A percentile compares a stretch with the other conserved stretches of the same genome.
Evolutionary conservation across 148 eudicot species (phyloP).

Genomic region (Agrostemma githago): DNA sequence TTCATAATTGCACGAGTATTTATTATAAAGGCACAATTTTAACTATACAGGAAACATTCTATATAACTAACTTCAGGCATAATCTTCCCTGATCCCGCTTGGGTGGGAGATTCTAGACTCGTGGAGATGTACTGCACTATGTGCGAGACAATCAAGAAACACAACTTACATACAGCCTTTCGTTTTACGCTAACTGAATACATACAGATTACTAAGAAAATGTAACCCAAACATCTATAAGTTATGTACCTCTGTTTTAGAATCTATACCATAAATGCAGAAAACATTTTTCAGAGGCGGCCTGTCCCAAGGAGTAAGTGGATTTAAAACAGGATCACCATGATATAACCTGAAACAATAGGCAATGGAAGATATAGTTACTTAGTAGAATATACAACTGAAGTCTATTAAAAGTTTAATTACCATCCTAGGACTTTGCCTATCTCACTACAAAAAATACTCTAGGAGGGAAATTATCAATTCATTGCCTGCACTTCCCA

Average conservation of each 20-base stretch:
- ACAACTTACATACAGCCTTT: not conserved
- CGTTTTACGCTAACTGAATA: not conserved
- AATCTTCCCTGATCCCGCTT: not conserved
- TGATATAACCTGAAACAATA: slow-evolving; percentile 68
- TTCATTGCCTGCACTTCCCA: not conserved
- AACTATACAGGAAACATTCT: not conserved
- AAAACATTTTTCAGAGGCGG: slow-evolving; percentile 93
- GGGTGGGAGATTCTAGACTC: not conserved
- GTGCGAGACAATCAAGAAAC: not conserved
- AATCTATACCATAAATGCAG: slow-evolving; percentile 90
- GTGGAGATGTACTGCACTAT: not conserved
- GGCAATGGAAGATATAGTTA: not conserved
- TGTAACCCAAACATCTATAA: not conserved
- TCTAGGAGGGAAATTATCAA: not conserved
- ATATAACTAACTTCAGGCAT: not conserved
- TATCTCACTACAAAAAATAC: not conserved
- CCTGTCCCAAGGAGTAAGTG: slow-evolving; percentile 93
- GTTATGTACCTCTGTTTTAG: slow-evolving; percentile 78
- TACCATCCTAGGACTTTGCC: not conserved
- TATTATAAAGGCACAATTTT: not conserved
- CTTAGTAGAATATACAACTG: not conserved
- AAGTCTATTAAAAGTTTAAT: not conserved
- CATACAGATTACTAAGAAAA: not conserved
- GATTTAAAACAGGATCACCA: slow-evolving; percentile 83
- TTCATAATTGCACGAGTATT: too few relatives aligned